Evolutionary conservation across 2,329 filamentous ascomycete genomes (phyloP), one percentile per base, ranked within the genome.

Genomic region (Paracorniculantispora psalliotae): DNA sequence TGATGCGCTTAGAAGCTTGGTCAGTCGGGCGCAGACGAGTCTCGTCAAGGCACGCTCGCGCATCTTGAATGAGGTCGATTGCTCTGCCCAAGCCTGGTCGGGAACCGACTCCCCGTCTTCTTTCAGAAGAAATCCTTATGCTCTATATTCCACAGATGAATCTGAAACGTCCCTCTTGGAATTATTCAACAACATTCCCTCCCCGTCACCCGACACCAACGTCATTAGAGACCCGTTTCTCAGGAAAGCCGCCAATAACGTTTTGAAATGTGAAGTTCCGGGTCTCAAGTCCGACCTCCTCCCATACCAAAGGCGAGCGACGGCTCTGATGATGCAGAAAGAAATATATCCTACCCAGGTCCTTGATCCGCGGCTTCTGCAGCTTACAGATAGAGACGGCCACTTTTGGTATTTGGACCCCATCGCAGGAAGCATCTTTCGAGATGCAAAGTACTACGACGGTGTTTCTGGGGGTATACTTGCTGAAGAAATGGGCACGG

Each of bases 261-360:
- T 92, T 1, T 68, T 90, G 49, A 68, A 76, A 35, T 78, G 79
- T 66, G 66, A 73, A 13, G 65, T 89, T 1, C 67, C 73, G 1
- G 88, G 88, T 0, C 70, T 92, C 5, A 81, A 71, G 15, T 90
- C 90, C 0, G 74, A 74, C 0, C 76, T 97, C 0, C 90, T 94
- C 68, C 80, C 83, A 0, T 96, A 96, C 66, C 93, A 97, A 70
- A 81, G 87, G 53, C 82, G 88, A 47, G 93, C 92, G 1, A 88
- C 89, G 0, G 90, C 90, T 4, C 70, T 88, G 28, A 97, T 97
- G 92, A 74, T 96, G 19, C 88, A 94, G 68, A 86, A 88, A 56
- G 93, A 97, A 72, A 73, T 81, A 6, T 80, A 85, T 23, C 85
- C 89, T 0, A 79, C 79, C 5, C 77, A 82, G 28, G 76, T 84